phyloP scores from a whole-genome alignment of 179 eudicot species.

The Corrigiola litoralis region DNA sequence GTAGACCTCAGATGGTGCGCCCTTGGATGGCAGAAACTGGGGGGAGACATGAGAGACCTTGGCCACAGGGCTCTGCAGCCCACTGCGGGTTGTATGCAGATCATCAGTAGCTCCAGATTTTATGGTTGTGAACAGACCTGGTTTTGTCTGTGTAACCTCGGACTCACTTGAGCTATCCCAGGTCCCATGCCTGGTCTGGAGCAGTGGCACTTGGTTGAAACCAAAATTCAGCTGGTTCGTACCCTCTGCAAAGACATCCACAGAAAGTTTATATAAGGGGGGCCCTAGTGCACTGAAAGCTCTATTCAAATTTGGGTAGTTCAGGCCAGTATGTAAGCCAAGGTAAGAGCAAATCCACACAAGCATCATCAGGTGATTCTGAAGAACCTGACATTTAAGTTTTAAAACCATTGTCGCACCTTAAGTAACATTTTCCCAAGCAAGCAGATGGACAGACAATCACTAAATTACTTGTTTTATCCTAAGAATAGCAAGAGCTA shows the following conservation, averaged over 20 bases:
- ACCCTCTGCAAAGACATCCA: conserved; percentile 45
- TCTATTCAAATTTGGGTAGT: no score
- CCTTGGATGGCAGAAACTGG: conserved; percentile 47
- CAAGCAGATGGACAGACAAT: no score
- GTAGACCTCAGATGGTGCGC: conserved; percentile 36
- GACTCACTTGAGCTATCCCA: conserved; percentile 51
- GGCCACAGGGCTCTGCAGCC: conserved; percentile 29
- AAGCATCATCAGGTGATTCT: no score
- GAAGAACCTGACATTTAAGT: no score
- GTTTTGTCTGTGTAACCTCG: conserved; percentile 46
- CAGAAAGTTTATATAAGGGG: conserved; percentile 1
- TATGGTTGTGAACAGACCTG: conserved; percentile 27
- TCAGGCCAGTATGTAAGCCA: no score
- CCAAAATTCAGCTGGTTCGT: conserved; percentile 58
- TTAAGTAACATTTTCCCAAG: no score
- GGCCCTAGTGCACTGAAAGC: not conserved
- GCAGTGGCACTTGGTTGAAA: conserved; percentile 46
- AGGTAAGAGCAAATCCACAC: no score
- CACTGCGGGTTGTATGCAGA: conserved; percentile 33
- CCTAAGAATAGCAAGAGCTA: not conserved
- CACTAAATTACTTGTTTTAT: not conserved
- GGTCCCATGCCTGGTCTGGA: conserved; percentile 42
- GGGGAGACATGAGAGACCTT: conserved; percentile 36
- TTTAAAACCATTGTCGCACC: no score
- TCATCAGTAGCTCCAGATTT: conserved; percentile 37